Evolutionary conservation across 352 stramenopile species (phyloP), one percentile per base, ranked within the genome.

Genomic region (Pythium sukuiense): DNA sequence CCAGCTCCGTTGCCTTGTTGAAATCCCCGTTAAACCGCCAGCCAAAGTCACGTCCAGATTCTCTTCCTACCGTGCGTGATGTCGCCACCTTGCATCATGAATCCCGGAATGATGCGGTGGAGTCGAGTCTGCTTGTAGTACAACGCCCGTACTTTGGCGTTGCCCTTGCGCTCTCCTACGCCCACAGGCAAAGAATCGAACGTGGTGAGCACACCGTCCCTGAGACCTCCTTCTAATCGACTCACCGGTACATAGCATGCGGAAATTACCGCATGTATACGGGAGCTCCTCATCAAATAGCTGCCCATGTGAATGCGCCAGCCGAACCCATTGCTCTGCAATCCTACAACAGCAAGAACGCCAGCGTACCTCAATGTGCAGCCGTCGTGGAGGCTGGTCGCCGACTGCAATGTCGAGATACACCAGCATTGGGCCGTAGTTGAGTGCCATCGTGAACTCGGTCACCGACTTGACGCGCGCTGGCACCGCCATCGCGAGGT

Each of bases 11-110:
- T 96, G 27, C 89, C 89, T 89, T 56, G 7, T 13, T 55, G 14
- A 57, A 4, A 55, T 62, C 33, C 7, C 43, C 18, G 30, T 37
- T 20, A 20, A 35, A 48, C 14, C 0, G 6, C n/a, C 3, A 33
- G 11, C 24, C 12, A 57, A 24, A 18, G 35, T 18, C 26, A 49
- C 16, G 20, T 24, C 20, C 20, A 24, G 20, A 24, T 49, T 27
- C 16, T 6, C 6, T 14, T 20, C 48, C 43, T 62, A 92, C 91
- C 93, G 62, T 92, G 84, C 0, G 90, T 98, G 59, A 90, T 85
- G 76, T 99, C 97, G 12, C 96, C 96, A 27, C 93, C 92, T 77
- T 99, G 97, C 76, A 99, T 97, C 96, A 99, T 99, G 69, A 99
- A 99, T 41, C 97, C 94, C 26, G 96, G 97, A 63, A 99, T 97